Conservation (phyloP, 805 yeast genomes). For the Pichia cephalocereana region DNA sequence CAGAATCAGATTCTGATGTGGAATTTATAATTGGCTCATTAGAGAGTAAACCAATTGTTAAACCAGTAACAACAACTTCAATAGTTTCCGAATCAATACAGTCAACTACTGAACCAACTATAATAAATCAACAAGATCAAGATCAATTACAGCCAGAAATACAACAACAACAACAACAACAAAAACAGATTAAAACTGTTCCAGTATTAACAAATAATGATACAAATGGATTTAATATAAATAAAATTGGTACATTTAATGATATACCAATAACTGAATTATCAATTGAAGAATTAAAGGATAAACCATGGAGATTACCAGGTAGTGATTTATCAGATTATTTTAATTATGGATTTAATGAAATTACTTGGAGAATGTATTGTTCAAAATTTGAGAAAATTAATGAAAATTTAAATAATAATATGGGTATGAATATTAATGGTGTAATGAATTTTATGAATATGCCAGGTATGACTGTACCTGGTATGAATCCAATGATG, state of each 20-base stretch:
- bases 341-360: conserved; percentile 95
- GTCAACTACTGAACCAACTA: background rate
- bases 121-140: background rate
- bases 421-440: background rate
- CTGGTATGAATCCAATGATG: conserved; percentile 11
- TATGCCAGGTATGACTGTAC: conserved; percentile 13
- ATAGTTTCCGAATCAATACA: too few species aligned
- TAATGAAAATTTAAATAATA: conserved; percentile 56
- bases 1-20: conserved; percentile 43
- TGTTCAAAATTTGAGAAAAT: conserved; percentile 78
- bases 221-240: conserved; percentile 49
- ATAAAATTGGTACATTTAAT: conserved; percentile 61
- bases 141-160: too few species aligned
- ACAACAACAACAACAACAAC: conserved; percentile 11
- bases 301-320: conserved; percentile 97
- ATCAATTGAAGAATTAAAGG: conserved; percentile 71
- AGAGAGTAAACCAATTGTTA: conserved; percentile 10
- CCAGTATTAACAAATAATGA: conserved; percentile 21
- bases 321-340: conserved; percentile 94
- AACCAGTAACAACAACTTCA: conserved; percentile 4
- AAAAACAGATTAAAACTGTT: conserved; percentile 19
- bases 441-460: too few species aligned
- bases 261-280: conserved; percentile 80
- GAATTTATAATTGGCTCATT: conserved; percentile 66
- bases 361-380: conserved; percentile 91